A percentile compares a stretch with the other conserved stretches of the same genome.
Evolutionary conservation across 306 rosid genomes (phyloP).

Genomic region (Quercus parvula): DNA sequence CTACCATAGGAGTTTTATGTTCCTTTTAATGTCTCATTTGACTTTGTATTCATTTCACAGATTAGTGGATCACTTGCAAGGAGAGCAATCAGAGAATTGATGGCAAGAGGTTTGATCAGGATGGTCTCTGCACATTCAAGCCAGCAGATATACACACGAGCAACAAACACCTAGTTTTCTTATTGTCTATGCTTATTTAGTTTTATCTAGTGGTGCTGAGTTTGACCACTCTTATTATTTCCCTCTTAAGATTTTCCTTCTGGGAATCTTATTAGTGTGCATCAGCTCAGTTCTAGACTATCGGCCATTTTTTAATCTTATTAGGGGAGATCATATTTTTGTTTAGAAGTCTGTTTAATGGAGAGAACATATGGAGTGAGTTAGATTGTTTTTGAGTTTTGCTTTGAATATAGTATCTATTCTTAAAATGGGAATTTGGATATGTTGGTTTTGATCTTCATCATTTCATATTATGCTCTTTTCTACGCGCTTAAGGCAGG

Average conservation of each 20-base stretch:
- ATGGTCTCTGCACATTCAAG: conserved; percentile 58
- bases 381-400: not conserved
- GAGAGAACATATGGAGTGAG: conserved; percentile 10
- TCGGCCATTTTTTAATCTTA: conserved; percentile 1
- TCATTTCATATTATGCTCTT: not conserved
- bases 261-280: not conserved
- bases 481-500: not conserved
- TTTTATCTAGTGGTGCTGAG: conserved; percentile 11
- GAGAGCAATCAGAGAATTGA: conserved; percentile 58
- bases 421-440: not conserved
- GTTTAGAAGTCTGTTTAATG: not conserved
- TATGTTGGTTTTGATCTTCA: not conserved
- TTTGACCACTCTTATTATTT: conserved; percentile 23
- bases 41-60: conserved; percentile 23
- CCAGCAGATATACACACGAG: conserved; percentile 73
- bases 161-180: conserved; percentile 55
- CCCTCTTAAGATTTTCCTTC: conserved; percentile 4
- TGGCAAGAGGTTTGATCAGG: conserved; percentile 63
- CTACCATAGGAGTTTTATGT: too few species aligned
- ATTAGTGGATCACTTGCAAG: conserved; percentile 67
- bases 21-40: not conserved
- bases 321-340: not conserved
- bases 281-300: conserved; percentile 13
- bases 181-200: not conserved
- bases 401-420: not conserved